Evolutionary conservation across 2,329 filamentous ascomycete species (phyloP), one percentile per base, ranked within the genome.

Genomic region (Talaromyces pinophilus): DNA sequence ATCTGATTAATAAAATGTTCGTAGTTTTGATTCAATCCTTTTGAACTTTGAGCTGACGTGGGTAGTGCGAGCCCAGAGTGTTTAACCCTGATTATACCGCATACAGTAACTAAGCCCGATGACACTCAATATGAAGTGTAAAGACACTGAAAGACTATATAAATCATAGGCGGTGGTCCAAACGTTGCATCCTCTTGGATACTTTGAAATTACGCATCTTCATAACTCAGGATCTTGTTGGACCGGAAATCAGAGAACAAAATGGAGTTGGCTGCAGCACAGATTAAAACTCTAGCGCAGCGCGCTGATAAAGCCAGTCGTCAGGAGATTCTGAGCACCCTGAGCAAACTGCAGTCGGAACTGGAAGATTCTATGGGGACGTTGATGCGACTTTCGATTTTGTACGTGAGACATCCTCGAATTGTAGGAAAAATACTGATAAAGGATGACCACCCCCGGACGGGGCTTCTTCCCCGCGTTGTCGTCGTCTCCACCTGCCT

Each of bases 221-320:
- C 15, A 42, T 42, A n/a, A n/a, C 17, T 17, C 40, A 11, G 40
- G 40, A 42, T 42, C n/a, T 46, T 46, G 42, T 19, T 46, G 7
- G 0, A 11, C 17, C 7, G 3, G 15, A 19, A 46, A 3, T 38
- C 6, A 19, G 17, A 46, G 6, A 46, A 46, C 3, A 46, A 46
- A 46, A 46, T 46, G 17, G n/a, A 19, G 7, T 46, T 66, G 11
- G 75, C 75, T 1, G 69, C 70, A 28, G 65, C 30, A 57, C 30
- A 35, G 17, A 57, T 38, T 19, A 57, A 30, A 35, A 19, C 52
- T 19, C 52, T 38, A 13, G 30, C 30, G 13, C 17, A 57, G 28
- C 22, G 30, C 17, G 52, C 52, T 35, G 52, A 35, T 57, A 35
- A 35, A 35, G 52, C 52, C n/a, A 30, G 52, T 33, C 30, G 17